Conservation (phyloP, 257 asterid genomes). For the Marsdenia floribunda region DNA sequence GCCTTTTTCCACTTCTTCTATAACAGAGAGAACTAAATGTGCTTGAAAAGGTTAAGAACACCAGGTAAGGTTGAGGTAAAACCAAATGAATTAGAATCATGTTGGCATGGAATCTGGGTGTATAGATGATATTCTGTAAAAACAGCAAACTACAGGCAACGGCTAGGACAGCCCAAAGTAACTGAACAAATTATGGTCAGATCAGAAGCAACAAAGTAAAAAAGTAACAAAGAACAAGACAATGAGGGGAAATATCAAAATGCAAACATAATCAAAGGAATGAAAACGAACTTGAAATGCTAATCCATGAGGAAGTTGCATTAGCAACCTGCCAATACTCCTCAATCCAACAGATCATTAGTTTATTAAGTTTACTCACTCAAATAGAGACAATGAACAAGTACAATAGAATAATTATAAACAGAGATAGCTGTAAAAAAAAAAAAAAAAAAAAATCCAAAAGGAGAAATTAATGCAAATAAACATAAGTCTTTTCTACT, state of each 20-base stretch:
- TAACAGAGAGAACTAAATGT: neutral
- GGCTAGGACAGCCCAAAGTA: neutral
- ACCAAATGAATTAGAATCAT: neutral
- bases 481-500: neutral
- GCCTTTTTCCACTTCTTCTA: neutral
- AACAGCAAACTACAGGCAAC: neutral
- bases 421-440: neutral
- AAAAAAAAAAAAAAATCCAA: neutral
- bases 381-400: neutral
- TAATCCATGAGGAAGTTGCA: neutral
- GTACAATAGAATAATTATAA: neutral
- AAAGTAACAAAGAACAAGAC: neutral
- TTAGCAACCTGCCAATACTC: neutral
- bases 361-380: neutral
- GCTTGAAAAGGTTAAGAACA: neutral
- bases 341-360: neutral
- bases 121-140: neutral
- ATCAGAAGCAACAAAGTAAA: neutral
- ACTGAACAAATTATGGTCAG: neutral
- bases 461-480: neutral
- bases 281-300: neutral
- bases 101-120: neutral
- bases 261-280: neutral
- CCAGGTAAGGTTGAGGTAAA: neutral
- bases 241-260: neutral